Evolutionary conservation across 805 yeast genomes (phyloP), one percentile per base, ranked within the genome.

Genomic region (Candida easanensis): DNA sequence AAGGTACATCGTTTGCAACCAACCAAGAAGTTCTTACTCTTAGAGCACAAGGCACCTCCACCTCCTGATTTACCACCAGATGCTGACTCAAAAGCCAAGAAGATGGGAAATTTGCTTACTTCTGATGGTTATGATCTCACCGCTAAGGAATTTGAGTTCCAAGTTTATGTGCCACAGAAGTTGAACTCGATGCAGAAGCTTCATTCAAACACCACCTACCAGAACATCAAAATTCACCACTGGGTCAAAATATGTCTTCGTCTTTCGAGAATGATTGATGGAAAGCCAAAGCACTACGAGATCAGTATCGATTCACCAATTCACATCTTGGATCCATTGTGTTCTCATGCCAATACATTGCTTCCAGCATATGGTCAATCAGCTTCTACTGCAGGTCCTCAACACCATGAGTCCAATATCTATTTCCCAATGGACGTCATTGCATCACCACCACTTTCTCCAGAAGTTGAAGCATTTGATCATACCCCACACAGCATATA

Each of bases 1-100:
- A 85, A 84, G 60, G 95, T 91, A 13, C 98, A 93, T 62, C 72
- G 98, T 42, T 79, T 88, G 62, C 98, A 93, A 66, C 97, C 99
- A 0, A 73, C 84, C 1, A 83, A 81, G 57, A 90, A 90, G 65
- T 87, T 76, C 54, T 64, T 91, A 36, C 63, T 93, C 31, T 69
- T 88, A 34, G 99, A 93, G 60, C 90, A 86, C 57, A 80, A 79
- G 56, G 88, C 95, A 3, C 71, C 73, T 3, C 63, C 63, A n/a
- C 51, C 66, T 19, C 52, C 57, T 19, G 62, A 63, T 35, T 33
- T 62, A 2, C 62, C 67, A 20, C 50, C 59, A 1, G 61, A 58
- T 41, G 62, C 64, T 10, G 64, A 57, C 34, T 51, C 66, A 6
- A 70, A 70, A 49, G 63, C 64, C 5, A 70, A 69, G 48, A 62